These are phyloP conservation scores for Fusarium palustre DNA, from an alignment of 2,329 filamentous ascomycete genomes.

Conservation along the genomic window DNA sequence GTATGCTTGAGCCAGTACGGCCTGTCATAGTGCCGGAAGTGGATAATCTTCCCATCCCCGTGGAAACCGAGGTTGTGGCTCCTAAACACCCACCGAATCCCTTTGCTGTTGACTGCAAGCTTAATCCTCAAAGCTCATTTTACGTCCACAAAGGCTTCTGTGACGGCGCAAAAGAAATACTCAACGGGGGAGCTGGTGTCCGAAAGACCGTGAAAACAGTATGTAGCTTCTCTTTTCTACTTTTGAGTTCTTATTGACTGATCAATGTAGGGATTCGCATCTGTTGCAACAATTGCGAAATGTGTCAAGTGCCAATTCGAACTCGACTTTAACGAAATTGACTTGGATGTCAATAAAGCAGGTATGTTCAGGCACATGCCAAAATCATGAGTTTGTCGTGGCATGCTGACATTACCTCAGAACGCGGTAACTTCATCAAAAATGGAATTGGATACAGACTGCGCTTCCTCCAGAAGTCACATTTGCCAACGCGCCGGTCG, in stretches of 20 bases:
- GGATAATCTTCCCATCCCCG: conserved; percentile 46
- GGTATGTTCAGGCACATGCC: conserved; percentile 51
- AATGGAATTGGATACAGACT: conserved; percentile 63
- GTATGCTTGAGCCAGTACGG: conserved; percentile 16
- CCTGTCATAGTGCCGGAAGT: conserved; percentile 26
- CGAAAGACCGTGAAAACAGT: conserved; percentile 64
- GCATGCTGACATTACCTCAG: conserved; percentile 46
- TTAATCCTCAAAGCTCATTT: conserved; percentile 62
- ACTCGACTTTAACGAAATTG: conserved; percentile 64
- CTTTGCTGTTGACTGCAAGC: conserved; percentile 54
- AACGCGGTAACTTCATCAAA: conserved; percentile 61
- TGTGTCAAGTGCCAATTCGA: conserved; percentile 67
- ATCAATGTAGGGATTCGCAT: conserved; percentile 55
- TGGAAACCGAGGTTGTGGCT: conserved; percentile 33
- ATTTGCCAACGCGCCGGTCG: conserved; percentile 61
- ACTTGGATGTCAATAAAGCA: conserved; percentile 62
- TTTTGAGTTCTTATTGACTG: background rate
- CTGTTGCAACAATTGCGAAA: conserved; percentile 59
- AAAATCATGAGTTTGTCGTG: conserved; percentile 7
- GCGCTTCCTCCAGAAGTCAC: conserved; percentile 68
- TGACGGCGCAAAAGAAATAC: conserved; percentile 63
- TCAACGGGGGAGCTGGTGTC: conserved; percentile 62
- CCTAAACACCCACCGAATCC: conserved; percentile 37
- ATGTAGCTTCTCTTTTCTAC: conserved; percentile 30
- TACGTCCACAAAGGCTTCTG: conserved; percentile 67